Base-by-base conservation (phyloP, 345 rosid genomes). In the Microthlaspi erraticum region DNA sequence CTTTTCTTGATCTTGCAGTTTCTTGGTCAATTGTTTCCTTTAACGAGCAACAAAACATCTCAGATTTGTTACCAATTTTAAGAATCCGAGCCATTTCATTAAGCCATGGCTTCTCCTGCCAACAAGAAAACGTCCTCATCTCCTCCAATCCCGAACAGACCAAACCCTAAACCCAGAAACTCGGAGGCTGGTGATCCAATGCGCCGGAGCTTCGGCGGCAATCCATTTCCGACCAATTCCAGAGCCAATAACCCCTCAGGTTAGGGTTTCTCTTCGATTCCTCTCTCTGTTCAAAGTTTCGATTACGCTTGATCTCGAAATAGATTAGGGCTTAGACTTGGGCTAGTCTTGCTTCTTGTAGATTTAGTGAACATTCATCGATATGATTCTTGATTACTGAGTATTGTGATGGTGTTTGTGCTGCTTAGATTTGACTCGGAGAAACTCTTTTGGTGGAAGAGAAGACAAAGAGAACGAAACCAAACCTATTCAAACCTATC, bases 161-260 rank as follows among this genome's bases (percentile, higher is more conserved):
- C 72, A 43, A 85, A 74, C 67, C 81, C 86, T 45, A 68, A 8
- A 54, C 76, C 86, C 18, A 84, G 93, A 75, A 83, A 79, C 66
- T 88, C 93, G 0, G 95, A 91, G 68, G 58, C 64, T 0, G 68
- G 36, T 33, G 83, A 88, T 17, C 85, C 91, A 5, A 79, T 83
- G 76, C 84, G 95, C 31, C 84, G 97, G 82, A 88, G 96, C 49
- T 88, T 84, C 52, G 68, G 70, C 7, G 90, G 77, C 14, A 88
- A 70, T 70, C 90, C 91, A 2, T 84, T 91, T 72, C 38, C 75
- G 39, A 37, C 51, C 7, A 49, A 39, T 2, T 81, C 68, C 73
- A 57, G 84, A 89, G n/a, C 60, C 85, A 13, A 82, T 61, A 81
- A 85, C 56, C 83, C 93, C 54, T 76, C 92, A 80, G 92, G 92